Evolutionary conservation across 2,329 filamentous ascomycete genomes (phyloP), one percentile per base, ranked within the genome.

Genomic region (Grosmannia clavigera): DNA sequence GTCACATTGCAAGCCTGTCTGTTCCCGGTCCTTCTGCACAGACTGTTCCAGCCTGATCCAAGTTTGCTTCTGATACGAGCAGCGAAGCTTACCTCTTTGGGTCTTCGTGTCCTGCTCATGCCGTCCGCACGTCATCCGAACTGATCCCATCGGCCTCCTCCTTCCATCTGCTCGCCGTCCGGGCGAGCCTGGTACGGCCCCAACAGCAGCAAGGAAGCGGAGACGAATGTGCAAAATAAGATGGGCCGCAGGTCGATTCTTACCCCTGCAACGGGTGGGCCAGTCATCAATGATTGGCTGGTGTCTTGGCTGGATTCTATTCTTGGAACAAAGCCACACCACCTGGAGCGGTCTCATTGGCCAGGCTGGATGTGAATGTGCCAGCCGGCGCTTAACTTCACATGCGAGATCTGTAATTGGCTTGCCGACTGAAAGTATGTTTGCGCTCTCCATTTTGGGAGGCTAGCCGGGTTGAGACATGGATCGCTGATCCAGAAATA

Each of bases 351-450:
- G 38, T 29, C 1, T 25, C 14, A 59, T 59, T 59, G 58, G 58
- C 40, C 40, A 3, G 27, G 2, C 40, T 53, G 25, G 14, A 5
- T 50, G 38, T 40, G 43, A 50, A 51, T 22, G 53, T 55, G 40
- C 53, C 38, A 22, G 52, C 52, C 25, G 58, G 58, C 58, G 58
- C 58, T 60, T 60, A 60, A 53, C 57, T 22, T 4, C 12, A 38
- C 48, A 25, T 31, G 25, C 27, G 25, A 31, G 7, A 9, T 11
- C 29, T 19, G 25, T 25, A 2, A 56, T 56, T 56, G 35, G 54
- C 38, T 14, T 4, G 6, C 51, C 14, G 14, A 29, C 5, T 31
- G 2, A 5, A 33, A 2, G n/a, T 3, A 25, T 50, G n/a, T 50
- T 9, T 25, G 10, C 12, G 46, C 46, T n/a, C n/a, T n/a, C 46